Evolutionary conservation across 2,329 filamentous ascomycete species (phyloP).

Genomic region (Fusarium paranaense): DNA sequence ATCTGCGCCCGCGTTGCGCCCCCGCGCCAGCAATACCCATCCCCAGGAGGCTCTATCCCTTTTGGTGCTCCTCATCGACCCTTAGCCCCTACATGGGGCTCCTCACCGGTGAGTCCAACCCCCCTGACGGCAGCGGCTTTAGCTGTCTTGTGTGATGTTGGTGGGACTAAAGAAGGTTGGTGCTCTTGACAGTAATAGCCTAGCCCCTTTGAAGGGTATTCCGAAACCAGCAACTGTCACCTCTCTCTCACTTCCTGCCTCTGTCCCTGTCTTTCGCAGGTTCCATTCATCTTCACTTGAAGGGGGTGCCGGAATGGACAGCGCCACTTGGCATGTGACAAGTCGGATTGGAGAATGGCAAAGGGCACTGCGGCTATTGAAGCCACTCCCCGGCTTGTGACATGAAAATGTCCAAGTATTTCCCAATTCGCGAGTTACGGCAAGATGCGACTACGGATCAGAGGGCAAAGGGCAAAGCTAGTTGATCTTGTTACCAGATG

Average conservation of each 20-base stretch:
- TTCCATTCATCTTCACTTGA: not conserved
- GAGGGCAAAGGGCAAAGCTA: not conserved
- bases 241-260: not conserved
- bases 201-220: not conserved
- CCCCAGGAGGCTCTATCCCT: not conserved
- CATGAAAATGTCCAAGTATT: not conserved
- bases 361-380: not conserved
- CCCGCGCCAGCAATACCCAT: not conserved
- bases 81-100: conserved; percentile 6
- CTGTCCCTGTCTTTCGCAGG: not conserved
- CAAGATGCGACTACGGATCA: not conserved
- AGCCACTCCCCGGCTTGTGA: not conserved
- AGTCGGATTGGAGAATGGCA: not conserved
- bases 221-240: not conserved
- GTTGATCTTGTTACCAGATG: not conserved
- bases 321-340: conserved; percentile 4
- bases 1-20: not conserved
- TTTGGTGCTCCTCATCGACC: not conserved
- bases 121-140: not conserved
- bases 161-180: not conserved
- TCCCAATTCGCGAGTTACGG: not conserved
- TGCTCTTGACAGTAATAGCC: not conserved
- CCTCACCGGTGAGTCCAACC: conserved; percentile 11
- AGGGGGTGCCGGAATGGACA: not conserved
- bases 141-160: not conserved